A percentile compares a stretch with the other conserved stretches of the same genome.
Evolutionary conservation across 2,329 filamentous ascomycete genomes (phyloP).

Genomic region (Cladosporium halotolerans): DNA sequence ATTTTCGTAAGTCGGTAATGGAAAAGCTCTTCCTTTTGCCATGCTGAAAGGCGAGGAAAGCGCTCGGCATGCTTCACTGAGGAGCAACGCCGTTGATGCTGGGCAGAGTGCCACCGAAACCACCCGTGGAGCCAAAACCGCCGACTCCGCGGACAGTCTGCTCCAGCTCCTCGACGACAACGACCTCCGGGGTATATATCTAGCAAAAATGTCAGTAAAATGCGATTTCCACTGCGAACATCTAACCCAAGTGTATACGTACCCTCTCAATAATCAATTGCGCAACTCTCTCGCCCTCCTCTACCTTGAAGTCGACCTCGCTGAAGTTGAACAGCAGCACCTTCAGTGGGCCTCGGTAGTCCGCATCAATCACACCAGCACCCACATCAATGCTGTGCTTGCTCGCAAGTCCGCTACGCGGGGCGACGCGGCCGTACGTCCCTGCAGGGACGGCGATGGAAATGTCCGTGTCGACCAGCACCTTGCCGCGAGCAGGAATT

Average conservation of each 20-base stretch:
- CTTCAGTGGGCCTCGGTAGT: conserved; percentile 92
- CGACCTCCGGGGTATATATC: conserved; percentile 87
- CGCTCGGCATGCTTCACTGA: background rate
- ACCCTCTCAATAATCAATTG: conserved; percentile 87
- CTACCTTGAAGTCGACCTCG: conserved; percentile 73
- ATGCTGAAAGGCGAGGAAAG: no score
- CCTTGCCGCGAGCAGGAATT: conserved; percentile 78
- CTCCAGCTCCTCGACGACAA: conserved; percentile 82
- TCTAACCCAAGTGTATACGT: conserved; percentile 18
- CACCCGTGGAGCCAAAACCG: conserved; percentile 84
- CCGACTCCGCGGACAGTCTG: conserved; percentile 86
- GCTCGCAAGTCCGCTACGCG: conserved; percentile 77
- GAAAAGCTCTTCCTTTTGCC: no score
- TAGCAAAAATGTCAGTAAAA: conserved; percentile 25
- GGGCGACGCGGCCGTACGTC: conserved; percentile 86
- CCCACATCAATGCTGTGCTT: conserved; percentile 97
- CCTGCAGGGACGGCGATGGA: conserved; percentile 83
- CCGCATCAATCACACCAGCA: conserved; percentile 93
- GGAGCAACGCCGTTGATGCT: conserved; percentile 20
- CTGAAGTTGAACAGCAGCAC: conserved; percentile 90
- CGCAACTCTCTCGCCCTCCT: conserved; percentile 82
- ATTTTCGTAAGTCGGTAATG: no score
- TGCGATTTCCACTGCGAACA: background rate
- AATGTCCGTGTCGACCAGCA: conserved; percentile 82
- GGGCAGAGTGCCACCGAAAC: conserved; percentile 29